A percentile compares a stretch with the other conserved stretches of the same genome.
These are phyloP conservation scores for Xylaria venustula DNA, from an alignment of 495 filamentous ascomycete species.

Conservation along the genomic window DNA sequence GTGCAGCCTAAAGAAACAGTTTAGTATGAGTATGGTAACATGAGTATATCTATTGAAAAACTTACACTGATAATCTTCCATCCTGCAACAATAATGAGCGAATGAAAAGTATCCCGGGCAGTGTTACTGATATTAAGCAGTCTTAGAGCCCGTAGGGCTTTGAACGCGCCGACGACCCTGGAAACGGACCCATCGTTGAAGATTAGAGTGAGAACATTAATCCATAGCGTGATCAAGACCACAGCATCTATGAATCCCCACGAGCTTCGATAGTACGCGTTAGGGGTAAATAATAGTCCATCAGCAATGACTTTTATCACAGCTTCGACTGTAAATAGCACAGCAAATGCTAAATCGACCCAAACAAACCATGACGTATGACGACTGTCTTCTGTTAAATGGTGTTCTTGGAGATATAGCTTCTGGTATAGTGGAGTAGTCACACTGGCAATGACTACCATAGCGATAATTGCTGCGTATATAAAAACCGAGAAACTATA, in stretches of 20 bases:
- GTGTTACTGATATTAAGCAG: slow-evolving; percentile 95
- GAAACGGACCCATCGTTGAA: slow-evolving; percentile 77
- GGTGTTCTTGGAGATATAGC: slow-evolving; percentile 65
- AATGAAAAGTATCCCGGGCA: slow-evolving; percentile 94
- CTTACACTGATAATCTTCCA: slow-evolving; percentile 76
- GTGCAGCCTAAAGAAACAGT: slow-evolving; percentile 59
- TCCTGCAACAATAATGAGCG: slow-evolving; percentile 86
- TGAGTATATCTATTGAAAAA: slow-evolving; percentile 2
- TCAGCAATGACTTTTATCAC: slow-evolving; percentile 93
- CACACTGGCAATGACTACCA: slow-evolving; percentile 93
- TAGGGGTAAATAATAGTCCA: slow-evolving; percentile 95
- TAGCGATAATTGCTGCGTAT: slow-evolving; percentile 90
- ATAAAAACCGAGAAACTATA: slow-evolving; percentile 91
- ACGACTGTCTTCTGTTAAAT: slow-evolving; percentile 35
- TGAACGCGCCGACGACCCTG: slow-evolving; percentile 91
- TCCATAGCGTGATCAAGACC: slow-evolving; percentile 92
- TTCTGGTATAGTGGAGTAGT: slow-evolving; percentile 93
- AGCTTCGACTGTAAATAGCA: slow-evolving; percentile 84
- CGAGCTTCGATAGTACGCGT: slow-evolving; percentile 93
- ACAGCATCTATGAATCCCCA: slow-evolving; percentile 97
- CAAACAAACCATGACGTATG: slow-evolving; percentile 87
- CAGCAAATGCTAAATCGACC: slow-evolving; percentile 85
- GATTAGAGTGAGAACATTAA: slow-evolving; percentile 83
- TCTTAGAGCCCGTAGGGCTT: slow-evolving; percentile 90
- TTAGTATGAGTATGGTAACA: background rate